Base-by-base conservation (phyloP, 305 asterid genomes). In the Solanum chacoense region DNA sequence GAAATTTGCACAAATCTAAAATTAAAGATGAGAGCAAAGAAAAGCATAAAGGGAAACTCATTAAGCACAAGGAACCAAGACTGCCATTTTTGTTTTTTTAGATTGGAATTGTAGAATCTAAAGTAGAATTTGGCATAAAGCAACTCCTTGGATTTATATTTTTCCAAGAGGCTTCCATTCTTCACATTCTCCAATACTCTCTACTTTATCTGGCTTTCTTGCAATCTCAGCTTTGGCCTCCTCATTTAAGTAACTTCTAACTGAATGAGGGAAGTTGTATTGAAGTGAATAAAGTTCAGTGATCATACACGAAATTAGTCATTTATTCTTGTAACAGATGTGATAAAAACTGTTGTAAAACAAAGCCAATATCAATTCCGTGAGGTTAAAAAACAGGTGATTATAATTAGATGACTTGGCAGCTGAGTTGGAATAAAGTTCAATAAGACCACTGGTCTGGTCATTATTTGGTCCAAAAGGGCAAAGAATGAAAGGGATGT, bases 41-140 rank as follows among this genome's bases (percentile, higher is more conserved):
- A 94, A 95, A 93, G 94, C 94, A 92, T 92, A 96, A 96, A 95
- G 97, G 92, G 89, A 88, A 91, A 67, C 92, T 65, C 94, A 94
- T 88, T 89, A 77, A 96, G 96, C 94, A 90, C 93, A 93, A 94
- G 93, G 91, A 93, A 94, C 94, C 95, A 94, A 91, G 93, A 92
- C 93, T 85, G 85, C 85, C 89, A 90, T 94, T 94, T 93, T 91
- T 89, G 38, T 55, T 80, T 91, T 92, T 92, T 91, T 92, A 88
- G 94, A 92, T 88, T 91, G 91, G 91, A 92, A 94, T 93, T 89
- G 90, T 91, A 94, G 93, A 95, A 93, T 85, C 77, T 87, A 87
- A 87, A 87, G 89, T 55, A 69, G 90, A 88, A 31, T 83, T 69
- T 74, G 69, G 86, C 88, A 91, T 91, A 96, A 96, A 95, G 98